Evolutionary conservation across 139 green algal species (phyloP), one percentile per base, ranked within the genome.

Genomic region (Micractinium sp.): DNA sequence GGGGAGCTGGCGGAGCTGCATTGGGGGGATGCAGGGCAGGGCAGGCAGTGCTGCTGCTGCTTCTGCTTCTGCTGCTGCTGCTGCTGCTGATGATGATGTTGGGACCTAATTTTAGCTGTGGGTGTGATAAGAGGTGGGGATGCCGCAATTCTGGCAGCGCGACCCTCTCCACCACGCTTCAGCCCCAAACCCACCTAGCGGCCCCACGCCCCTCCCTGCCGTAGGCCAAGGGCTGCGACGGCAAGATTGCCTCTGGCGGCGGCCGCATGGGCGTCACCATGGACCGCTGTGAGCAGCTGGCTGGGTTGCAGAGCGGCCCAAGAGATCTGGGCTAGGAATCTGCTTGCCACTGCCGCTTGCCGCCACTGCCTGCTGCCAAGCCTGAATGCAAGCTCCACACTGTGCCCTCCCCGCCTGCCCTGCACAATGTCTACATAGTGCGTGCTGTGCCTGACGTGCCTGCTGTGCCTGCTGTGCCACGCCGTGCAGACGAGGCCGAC

Each of bases 191-290:
- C n/a, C n/a, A n/a, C n/a, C n/a, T n/a, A n/a, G n/a, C n/a, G n/a
- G n/a, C n/a, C 9, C 47, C 5, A 5, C 23, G 66, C 66, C 66
- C 22, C 66, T 73, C 22, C 66, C 23, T 35, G 67, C 23, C 67
- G 69, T 66, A 67, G 36, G 75, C 16, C n/a, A 4, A 41, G 18
- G 92, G 93, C 80, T 93, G 85, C 29, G 97, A 99, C 89, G 96
- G 93, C 25, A 93, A 94, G 76, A 98, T 99, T 87, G 97, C 97
- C 0, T 98, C 95, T 14, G 97, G 97, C 38, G 97, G 97, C 53
- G 97, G 97, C 9, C 94, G 97, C 91, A 99, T 99, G 97, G 33
- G 92, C 60, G 95, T 99, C 41, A 99, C 97, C 81, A 99, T 99
- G 97, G 97, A 99, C 85, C 95, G 97, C 47, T 99, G 99, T 87